These are phyloP conservation scores for Neonectria sp. DNA, from an alignment of 2,329 filamentous ascomycete species.

Conservation along the genomic window DNA sequence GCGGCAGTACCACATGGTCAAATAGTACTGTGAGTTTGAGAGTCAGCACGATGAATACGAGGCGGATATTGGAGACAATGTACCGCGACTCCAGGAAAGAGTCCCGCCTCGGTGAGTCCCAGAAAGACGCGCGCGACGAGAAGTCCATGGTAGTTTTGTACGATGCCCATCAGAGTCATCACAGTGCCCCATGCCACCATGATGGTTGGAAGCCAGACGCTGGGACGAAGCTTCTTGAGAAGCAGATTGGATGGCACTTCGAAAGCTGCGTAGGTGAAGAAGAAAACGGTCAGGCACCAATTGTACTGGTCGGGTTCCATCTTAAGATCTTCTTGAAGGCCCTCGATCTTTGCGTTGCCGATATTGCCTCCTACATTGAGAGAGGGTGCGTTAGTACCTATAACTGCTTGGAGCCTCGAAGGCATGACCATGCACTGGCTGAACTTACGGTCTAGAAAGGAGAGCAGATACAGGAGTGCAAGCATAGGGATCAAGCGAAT, in stretches of 20 bases:
- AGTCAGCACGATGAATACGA: background rate
- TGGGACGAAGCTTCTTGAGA: conserved; percentile 81
- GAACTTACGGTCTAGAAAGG: conserved; percentile 73
- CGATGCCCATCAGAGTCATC: conserved; percentile 69
- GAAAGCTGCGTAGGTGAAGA: conserved; percentile 82
- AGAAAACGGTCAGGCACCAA: conserved; percentile 79
- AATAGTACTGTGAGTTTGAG: conserved; percentile 58
- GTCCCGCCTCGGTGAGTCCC: conserved; percentile 76
- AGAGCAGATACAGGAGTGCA: conserved; percentile 77
- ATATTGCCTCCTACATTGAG: conserved; percentile 58
- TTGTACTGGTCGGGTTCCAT: conserved; percentile 81
- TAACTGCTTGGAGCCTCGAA: background rate
- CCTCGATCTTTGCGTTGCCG: conserved; percentile 77
- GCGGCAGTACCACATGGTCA: conserved; percentile 73
- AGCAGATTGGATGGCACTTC: conserved; percentile 85
- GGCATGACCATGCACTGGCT: background rate
- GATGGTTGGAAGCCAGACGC: conserved; percentile 81
- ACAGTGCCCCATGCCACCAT: conserved; percentile 74
- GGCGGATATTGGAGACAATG: conserved; percentile 18
- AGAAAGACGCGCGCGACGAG: conserved; percentile 70
- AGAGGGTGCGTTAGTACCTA: no score
- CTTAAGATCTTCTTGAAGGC: conserved; percentile 65
- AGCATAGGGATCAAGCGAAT: conserved; percentile 72
- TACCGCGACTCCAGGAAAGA: conserved; percentile 75
- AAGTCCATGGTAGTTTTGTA: conserved; percentile 63